Evolutionary conservation across 1,284 basidiomycete species (phyloP), one percentile per base, ranked within the genome.

Genomic region (Afroboletus lepidellus): DNA sequence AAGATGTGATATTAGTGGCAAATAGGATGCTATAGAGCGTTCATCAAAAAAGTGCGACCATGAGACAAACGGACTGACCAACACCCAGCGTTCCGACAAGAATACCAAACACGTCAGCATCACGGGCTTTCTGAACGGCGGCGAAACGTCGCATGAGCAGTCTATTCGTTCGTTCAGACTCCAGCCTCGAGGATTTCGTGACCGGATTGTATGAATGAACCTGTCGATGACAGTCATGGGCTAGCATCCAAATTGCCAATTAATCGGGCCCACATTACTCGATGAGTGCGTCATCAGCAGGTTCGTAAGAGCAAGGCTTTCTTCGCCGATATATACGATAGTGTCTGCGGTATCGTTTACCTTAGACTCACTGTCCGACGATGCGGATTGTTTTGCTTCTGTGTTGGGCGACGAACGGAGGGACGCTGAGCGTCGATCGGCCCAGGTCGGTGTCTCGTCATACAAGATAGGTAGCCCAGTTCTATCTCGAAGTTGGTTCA

Each of bases 1-100:
- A 9, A 97, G 77, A 62, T 91, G 84, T 0, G 79, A 77, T 55
- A 97, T 86, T 3, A 96, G 76, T 0, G 91, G 86, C 0, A 94
- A 79, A 56, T 96, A 96, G 0, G 87, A 87, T 0, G 87, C 90
- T 90, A 51, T 29, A 18, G 18, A 37, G 18, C 7, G 30, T 48
- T 30, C 30, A 27, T 54, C 43, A 57, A 46, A 8, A 8, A 25
- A 20, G 15, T 1, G 21, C 8, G 11, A 44, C 13, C 23, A 15
- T 24, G 12, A 12, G 13, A 58, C 43, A 33, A 27, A 53, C 54
- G 27, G 57, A 78, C 79, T 63, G 50, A 90, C 89, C 82, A 21
- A 98, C 87, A 41, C 95, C 95, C 7, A 99, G 80, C 2, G 96
- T 98, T 24, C 96, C 95, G 3, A 99, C 89, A 2, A 99, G 82